These are phyloP conservation scores for Miamiensis avidus DNA, from an alignment of 169 alveolate genomes.

Conservation along the genomic window DNA sequence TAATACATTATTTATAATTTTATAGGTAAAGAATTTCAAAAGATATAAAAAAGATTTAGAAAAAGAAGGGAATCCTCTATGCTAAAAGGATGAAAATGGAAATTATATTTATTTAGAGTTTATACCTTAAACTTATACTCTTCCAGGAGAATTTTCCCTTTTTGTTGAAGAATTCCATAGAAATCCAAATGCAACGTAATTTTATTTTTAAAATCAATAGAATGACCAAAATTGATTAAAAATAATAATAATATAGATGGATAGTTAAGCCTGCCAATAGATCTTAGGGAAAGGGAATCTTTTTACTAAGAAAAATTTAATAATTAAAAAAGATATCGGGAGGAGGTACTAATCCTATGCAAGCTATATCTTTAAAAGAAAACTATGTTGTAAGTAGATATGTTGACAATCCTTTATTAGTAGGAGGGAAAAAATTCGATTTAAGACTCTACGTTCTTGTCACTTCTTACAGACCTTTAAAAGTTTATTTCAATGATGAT, in stretches of 20 bases:
- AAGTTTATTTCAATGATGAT: slow-evolving; percentile 69
- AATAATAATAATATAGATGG: slow-evolving; percentile 45
- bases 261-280: slow-evolving; percentile 85
- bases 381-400: slow-evolving; percentile 88
- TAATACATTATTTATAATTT: slow-evolving; percentile 6
- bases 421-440: slow-evolving; percentile 88
- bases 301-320: slow-evolving; percentile 79
- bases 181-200: slow-evolving; percentile 68
- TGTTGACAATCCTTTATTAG: slow-evolving; percentile 81
- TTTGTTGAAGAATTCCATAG: slow-evolving; percentile 87
- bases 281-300: slow-evolving; percentile 88
- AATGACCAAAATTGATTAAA: too few relatives aligned
- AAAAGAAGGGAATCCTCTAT: slow-evolving; percentile 73
- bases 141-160: slow-evolving; percentile 85
- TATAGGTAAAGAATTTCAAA: slow-evolving; percentile 69
- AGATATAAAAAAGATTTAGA: slow-evolving; percentile 84
- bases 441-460: slow-evolving; percentile 84
- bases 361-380: slow-evolving; percentile 75
- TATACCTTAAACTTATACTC: slow-evolving; percentile 78
- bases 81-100: slow-evolving; percentile 77
- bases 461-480: slow-evolving; percentile 81
- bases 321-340: slow-evolving; percentile 70
- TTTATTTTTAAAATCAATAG: too few relatives aligned
- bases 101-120: slow-evolving; percentile 74
- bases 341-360: slow-evolving; percentile 62